Evolutionary conservation across 768 basidiomycete genomes (phyloP).

Genomic region (Serpula lacrymans): DNA sequence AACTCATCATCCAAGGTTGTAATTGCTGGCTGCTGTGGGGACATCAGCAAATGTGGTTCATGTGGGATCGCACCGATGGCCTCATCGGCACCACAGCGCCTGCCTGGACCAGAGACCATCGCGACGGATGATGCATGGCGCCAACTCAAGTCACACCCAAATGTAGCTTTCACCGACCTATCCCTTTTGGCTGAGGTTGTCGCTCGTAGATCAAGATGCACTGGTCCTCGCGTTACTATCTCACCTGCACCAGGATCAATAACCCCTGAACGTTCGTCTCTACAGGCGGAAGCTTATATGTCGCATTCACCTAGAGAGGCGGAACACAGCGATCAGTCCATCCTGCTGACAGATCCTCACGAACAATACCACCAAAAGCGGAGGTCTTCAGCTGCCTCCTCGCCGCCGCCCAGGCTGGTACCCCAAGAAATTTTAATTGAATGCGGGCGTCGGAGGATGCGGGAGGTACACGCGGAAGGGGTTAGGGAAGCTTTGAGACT

Average conservation of each 20-base stretch:
- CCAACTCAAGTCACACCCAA: constrained; percentile 84
- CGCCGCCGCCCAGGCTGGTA: constrained; percentile 50
- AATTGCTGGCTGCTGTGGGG: constrained; percentile 36
- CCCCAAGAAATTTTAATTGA: constrained; percentile 59
- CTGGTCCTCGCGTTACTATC: constrained; percentile 62
- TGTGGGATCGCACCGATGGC: constrained; percentile 30
- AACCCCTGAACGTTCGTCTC: constrained; percentile 47
- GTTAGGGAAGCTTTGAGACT: constrained; percentile 74
- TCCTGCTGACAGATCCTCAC: constrained; percentile 52
- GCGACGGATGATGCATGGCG: constrained; percentile 83
- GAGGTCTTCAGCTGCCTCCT: constrained; percentile 28
- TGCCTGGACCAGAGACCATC: constrained; percentile 54
- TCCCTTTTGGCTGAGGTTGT: constrained; percentile 86
- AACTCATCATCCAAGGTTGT: constrained; percentile 21
- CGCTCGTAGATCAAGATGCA: constrained; percentile 75
- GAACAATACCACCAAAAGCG: constrained; percentile 49
- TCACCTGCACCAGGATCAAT: constrained; percentile 49
- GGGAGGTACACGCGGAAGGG: constrained; percentile 68
- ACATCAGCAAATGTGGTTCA: constrained; percentile 24
- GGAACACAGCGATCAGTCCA: constrained; percentile 29
- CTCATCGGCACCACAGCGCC: constrained; percentile 17
- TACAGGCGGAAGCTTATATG: constrained; percentile 12
- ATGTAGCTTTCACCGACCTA: constrained; percentile 81
- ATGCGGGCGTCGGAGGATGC: constrained; percentile 58
- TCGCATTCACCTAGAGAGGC: constrained; percentile 10